Evolutionary conservation across 345 rosid genomes (phyloP).

Genomic region (Kernera saxatilis): DNA sequence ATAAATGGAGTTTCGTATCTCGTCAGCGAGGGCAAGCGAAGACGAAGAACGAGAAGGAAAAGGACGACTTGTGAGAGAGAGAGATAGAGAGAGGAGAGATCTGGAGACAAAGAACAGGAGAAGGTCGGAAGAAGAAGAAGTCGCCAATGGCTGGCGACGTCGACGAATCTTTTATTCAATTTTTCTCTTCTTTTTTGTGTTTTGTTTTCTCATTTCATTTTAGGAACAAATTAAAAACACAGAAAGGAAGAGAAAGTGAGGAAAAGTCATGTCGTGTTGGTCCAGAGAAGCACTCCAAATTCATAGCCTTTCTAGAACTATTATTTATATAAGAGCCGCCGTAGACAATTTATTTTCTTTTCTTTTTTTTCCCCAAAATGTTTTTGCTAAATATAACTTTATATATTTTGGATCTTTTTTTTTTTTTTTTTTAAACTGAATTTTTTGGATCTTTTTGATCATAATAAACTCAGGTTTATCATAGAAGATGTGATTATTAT

Average conservation of each 20-base stretch:
- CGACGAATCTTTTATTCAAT: conserved; percentile 23
- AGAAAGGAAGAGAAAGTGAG: conserved; percentile 14
- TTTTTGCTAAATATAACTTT: not conserved
- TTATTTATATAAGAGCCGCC: not conserved
- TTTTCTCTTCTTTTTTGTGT: not conserved
- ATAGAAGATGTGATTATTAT: not conserved
- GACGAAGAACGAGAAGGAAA: conserved; percentile 4
- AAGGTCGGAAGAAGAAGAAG: conserved; percentile 23
- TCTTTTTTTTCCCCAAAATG: not conserved
- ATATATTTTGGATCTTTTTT: not conserved
- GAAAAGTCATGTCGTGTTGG: conserved; percentile 31
- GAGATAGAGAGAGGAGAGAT: conserved; percentile 12
- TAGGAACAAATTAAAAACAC: not conserved
- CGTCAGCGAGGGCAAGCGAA: not conserved
- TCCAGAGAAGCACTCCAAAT: conserved; percentile 22
- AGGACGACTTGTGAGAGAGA: conserved; percentile 10
- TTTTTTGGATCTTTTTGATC: not conserved
- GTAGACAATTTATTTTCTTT: not conserved
- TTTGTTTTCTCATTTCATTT: not conserved
- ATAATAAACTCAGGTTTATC: not conserved
- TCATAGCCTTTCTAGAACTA: conserved; percentile 14
- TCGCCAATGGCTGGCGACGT: conserved; percentile 39
- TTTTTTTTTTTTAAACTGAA: not conserved
- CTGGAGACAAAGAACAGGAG: conserved; percentile 11
- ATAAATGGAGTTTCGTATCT: conserved; percentile 12